Base-by-base conservation (phyloP, 2,329 filamentous ascomycete species). In the Huntiella moniliformis region DNA sequence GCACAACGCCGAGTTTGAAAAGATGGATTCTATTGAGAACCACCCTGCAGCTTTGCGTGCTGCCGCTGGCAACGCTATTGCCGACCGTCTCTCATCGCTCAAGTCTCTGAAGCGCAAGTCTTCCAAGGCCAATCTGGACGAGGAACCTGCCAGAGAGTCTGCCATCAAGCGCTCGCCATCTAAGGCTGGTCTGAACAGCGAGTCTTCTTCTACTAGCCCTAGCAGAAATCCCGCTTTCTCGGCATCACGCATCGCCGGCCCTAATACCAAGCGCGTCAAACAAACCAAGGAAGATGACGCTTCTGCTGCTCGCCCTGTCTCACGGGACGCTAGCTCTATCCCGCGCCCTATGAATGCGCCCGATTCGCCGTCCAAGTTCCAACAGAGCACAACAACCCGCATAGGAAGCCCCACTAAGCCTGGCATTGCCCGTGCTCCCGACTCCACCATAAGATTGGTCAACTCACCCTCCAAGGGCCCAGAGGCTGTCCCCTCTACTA, bases 1-100 rank as follows among this genome's bases (percentile, higher is more conserved):
- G 34, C 88, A 96, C 59, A 81, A 83, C 73, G 77, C 79, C 42
- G 74, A 88, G 56, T 95, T 96, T 65, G 84, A 84, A 63, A 96
- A 93, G 67, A 95, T 96, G 88, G 86, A 94, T 58, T 95, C 87
- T 2, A 95, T 96, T 56, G 83, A 77, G 38, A 79, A 79, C 51
- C 87, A 95, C 58, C 70, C 85, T 6, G 93, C 87, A 8, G 74
- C 79, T 12, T 91, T 79, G 64, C 71, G 83, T 51, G 70, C 71
- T 16, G 67, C 73, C 50, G 61, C 67, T 4, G 67, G 61, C 33
- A 28, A 28, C 51, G 70, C 71, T 16, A 67, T 73, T 49, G 61
- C 67, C 3, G 67, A 60, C 34, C 68, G 70, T 6, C 61, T 66
- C 52, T 70, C 71, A n/a, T 71, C 74, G 7, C 58, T 42, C 17